Evolutionary conservation across 2,329 filamentous ascomycete species (phyloP), one percentile per base, ranked within the genome.

Genomic region (Cladophialophora chaetospira): DNA sequence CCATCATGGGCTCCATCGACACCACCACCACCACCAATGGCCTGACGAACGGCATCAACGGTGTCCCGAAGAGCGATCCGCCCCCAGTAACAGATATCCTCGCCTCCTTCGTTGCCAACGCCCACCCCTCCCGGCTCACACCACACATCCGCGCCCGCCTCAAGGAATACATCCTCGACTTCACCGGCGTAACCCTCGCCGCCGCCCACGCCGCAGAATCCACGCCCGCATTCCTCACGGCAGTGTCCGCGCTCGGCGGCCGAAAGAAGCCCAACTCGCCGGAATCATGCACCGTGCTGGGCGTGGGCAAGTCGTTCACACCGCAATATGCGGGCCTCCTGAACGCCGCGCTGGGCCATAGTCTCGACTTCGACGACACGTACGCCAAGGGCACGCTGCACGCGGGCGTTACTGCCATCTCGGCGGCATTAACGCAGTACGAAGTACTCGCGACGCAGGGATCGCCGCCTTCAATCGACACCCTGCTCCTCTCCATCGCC

Each of bases 291-390:
- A 64, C 62, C 4, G 63, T 65, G 1, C 28, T 65, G 21, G 62
- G 63, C n/a, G 57, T 56, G n/a, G 64, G 64, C 15, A 57, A 57
- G 38, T 44, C 36, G 2, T 65, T 45, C 35, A 56, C 63, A 10
- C 70, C 70, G 2, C 73, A 74, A 19, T 74, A 73, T 45, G 75
- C 75, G 1, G 72, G 69, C 1, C 65, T 77, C 9, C 60, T 77
- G 19, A 77, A 77, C 52, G 74, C 72, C 3, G 68, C 73, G 1
- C 70, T 77, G 31, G 72, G 71, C 6, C 76, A 78, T 63, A 73
- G 71, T 3, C 67, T 76, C 47, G 75, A 77, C 60, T 77, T 77
- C 61, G 75, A 77, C 62, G 75, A 78, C 61, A 78, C 75, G 2
- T 73, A 75, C 55, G 73, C 73, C 2, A 62, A 67, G 2, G 73